A percentile compares a stretch with the other conserved stretches of the same genome.
Conservation (phyloP, 371 early-diverging fungal genomes). For the Capniomyces stellatus region DNA sequence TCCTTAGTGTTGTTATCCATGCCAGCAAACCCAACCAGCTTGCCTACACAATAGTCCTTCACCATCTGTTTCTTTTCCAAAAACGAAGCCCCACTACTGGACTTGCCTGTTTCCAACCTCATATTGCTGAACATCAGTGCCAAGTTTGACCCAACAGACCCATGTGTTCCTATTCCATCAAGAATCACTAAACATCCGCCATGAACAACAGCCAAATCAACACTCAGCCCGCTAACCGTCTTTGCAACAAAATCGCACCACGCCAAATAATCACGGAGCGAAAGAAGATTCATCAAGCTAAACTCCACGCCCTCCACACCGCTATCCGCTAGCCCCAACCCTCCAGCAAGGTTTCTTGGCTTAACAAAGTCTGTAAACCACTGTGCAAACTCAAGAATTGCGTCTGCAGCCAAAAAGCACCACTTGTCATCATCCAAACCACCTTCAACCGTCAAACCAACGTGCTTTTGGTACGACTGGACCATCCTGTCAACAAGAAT, state of each 20-base stretch:
- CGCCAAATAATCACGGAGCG: constrained; percentile 78
- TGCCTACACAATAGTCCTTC: background rate
- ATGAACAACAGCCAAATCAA: constrained; percentile 54
- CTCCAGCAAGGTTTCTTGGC: background rate
- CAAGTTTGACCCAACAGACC: constrained; percentile 24
- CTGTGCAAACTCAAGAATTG: constrained; percentile 26
- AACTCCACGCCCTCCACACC: background rate
- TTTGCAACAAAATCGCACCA: constrained; percentile 76
- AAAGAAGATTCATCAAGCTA: constrained; percentile 26
- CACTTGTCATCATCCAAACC: constrained; percentile 6
- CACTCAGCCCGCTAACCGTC: constrained; percentile 23
- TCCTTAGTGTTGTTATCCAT: background rate
- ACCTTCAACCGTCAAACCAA: too few relatives aligned
- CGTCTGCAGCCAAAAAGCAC: constrained; percentile 1
- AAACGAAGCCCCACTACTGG: background rate
- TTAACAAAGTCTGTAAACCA: constrained; percentile 28
- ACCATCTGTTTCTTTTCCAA: background rate
- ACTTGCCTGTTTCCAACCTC: background rate
- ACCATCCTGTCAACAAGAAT: constrained; percentile 52
- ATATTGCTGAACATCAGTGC: background rate
- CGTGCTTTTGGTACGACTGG: background rate
- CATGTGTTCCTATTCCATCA: constrained; percentile 84
- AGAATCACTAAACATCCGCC: constrained; percentile 87
- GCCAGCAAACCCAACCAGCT: background rate
- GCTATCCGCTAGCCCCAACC: background rate